These are phyloP conservation scores for Lasiodiplodia citricola DNA, from an alignment of 2,329 filamentous ascomycete genomes.

Conservation along the genomic window DNA sequence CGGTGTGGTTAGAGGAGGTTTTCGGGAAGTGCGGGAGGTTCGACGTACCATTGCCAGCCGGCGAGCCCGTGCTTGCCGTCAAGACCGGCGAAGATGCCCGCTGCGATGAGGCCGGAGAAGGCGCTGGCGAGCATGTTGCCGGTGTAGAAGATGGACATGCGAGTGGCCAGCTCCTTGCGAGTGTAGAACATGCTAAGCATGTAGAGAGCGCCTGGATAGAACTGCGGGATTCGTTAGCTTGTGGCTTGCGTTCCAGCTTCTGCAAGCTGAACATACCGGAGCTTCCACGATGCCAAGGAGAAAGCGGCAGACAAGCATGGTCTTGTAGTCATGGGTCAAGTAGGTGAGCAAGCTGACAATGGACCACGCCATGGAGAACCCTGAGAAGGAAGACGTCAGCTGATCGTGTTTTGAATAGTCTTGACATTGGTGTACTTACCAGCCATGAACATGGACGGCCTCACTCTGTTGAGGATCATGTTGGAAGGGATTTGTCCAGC, in stretches of 20 bases:
- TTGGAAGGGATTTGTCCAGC: conserved; percentile 10
- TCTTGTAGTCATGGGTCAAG: conserved; percentile 10
- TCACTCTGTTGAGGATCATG: conserved; percentile 31
- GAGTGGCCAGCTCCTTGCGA: conserved; percentile 56
- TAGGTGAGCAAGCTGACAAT: conserved; percentile 12
- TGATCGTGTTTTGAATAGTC: not conserved
- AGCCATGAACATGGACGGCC: conserved; percentile 5
- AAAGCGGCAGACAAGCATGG: conserved; percentile 2
- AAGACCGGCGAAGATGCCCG: conserved; percentile 49
- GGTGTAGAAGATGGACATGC: conserved; percentile 59
- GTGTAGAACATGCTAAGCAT: conserved; percentile 61
- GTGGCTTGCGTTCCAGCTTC: not conserved
- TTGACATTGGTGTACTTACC: not conserved
- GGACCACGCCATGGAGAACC: conserved; percentile 41
- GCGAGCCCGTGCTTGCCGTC: conserved; percentile 31
- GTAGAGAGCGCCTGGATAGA: conserved; percentile 52
- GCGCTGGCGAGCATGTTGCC: conserved; percentile 57
- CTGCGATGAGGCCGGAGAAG: conserved; percentile 60
- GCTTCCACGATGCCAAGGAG: conserved; percentile 1
- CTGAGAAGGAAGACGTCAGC: not conserved
- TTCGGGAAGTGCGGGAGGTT: rapidly evolving
- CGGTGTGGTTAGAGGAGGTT: too few relatives aligned
- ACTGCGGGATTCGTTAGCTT: not conserved
- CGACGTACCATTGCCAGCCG: conserved; percentile 10
- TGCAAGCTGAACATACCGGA: not conserved